Evolutionary conservation across 768 basidiomycete species (phyloP), one percentile per base, ranked within the genome.

Genomic region (Arthromyces matolae): DNA sequence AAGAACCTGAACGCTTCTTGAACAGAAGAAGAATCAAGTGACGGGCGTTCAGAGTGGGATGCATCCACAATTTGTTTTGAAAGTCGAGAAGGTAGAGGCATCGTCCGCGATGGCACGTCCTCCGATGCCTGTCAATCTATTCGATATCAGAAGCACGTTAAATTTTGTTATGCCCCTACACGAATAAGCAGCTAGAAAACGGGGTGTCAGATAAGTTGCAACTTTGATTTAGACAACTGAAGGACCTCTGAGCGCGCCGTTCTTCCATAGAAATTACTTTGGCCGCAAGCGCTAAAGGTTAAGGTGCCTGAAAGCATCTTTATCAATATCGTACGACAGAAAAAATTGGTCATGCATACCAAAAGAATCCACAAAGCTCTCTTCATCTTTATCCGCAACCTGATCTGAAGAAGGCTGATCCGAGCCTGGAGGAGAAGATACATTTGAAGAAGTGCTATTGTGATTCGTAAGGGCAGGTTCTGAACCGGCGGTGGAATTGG

Each of bases 221-320:
- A 36, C 28, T 8, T 2, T 28, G 12, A 37, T n/a, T 23, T 22
- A 8, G 24, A 39, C 22, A 19, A 41, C 8, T 25, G 9, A 56
- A 76, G 42, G 53, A 85, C 84, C 73, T 88, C 85, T 19, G 82
- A 72, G 29, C 83, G 77, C 5, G 86, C 81, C 0, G 83, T 87
- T 48, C 75, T 72, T 14, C 86, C 84, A 48, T 82, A 70, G 60
- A 81, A 84, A 28, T 64, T 72, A 0, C 76, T 71, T 52, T 79
- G 78, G 0, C 80, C 81, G 38, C 75, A 62, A 19, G 71, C 60
- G n/a, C 75, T 79, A 20, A 85, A 70, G 3, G 74, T 75, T 42
- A 86, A 64, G 8, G 83, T 84, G 14, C 81, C 81, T 81, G 42
- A 9, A 10, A 37, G 43, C 41, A 42, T 19, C n/a, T 22, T 16